These are phyloP conservation scores for Penicillium desertorum DNA, from an alignment of 495 filamentous ascomycete species.

Conservation along the genomic window DNA sequence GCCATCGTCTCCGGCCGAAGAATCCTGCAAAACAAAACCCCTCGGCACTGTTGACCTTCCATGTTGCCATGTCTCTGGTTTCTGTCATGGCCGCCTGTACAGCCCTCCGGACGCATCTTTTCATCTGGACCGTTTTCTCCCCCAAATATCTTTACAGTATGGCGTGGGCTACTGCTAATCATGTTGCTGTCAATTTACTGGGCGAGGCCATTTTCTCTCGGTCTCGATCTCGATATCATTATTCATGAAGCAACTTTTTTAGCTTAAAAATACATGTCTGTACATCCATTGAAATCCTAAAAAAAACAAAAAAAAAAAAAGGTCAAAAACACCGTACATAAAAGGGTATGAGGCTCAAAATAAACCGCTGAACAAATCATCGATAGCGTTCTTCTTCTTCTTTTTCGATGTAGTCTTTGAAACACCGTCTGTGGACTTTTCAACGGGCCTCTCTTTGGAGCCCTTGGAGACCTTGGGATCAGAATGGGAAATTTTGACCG, in stretches of 20 bases:
- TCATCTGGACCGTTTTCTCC: slow-evolving; percentile 98
- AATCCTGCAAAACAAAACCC: slow-evolving; percentile 38
- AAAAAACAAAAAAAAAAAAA: background rate
- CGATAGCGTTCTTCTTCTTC: slow-evolving; percentile 57
- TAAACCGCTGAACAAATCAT: slow-evolving; percentile 59
- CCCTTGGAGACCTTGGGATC: background rate
- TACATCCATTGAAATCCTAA: background rate
- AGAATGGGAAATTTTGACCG: slow-evolving; percentile 1
- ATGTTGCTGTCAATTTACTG: slow-evolving; percentile 63
- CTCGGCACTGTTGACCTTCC: slow-evolving; percentile 63
- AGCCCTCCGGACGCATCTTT: slow-evolving; percentile 80
- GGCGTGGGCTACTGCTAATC: slow-evolving; percentile 81
- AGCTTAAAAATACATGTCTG: background rate
- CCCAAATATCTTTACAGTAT: slow-evolving; percentile 93
- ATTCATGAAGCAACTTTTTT: background rate
- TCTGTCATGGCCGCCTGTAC: slow-evolving; percentile 90
- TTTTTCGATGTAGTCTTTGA: slow-evolving; percentile 30
- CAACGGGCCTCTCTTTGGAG: background rate
- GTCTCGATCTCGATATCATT: slow-evolving; percentile 31
- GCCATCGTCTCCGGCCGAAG: slow-evolving; percentile 53
- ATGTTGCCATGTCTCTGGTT: slow-evolving; percentile 55
- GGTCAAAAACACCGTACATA: slow-evolving; percentile 31
- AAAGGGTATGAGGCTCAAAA: slow-evolving; percentile 34
- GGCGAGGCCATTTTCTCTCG: slow-evolving; percentile 52
- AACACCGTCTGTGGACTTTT: background rate